Conservation (phyloP, 2,329 filamentous ascomycete species). For the Chaetomium sp. region DNA sequence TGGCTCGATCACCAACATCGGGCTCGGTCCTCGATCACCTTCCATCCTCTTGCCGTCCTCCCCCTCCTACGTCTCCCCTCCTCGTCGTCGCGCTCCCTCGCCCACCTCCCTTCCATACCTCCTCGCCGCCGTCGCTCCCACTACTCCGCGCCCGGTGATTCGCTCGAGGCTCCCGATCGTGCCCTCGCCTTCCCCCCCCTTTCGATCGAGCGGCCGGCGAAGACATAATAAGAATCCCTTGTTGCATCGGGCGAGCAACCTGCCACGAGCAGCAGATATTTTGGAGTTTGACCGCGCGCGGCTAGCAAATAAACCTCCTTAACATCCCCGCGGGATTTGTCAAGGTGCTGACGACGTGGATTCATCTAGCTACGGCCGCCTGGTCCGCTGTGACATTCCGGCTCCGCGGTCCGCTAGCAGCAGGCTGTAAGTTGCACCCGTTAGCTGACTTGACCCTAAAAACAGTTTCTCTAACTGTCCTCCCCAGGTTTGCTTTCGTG, state of each 20-base stretch:
- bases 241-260: constrained; percentile 44
- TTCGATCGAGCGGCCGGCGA: constrained; percentile 52
- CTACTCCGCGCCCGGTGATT: constrained; percentile 30
- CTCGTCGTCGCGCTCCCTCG: constrained; percentile 29
- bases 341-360: constrained; percentile 52
- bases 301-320: constrained; percentile 38
- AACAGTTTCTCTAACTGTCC: constrained; percentile 21
- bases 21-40: constrained; percentile 47
- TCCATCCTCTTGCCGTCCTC: constrained; percentile 41
- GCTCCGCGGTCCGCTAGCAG: constrained; percentile 91
- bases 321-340: constrained; percentile 35
- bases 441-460: not conserved
- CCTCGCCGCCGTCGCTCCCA: constrained; percentile 31
- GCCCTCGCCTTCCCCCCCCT: constrained; percentile 29
- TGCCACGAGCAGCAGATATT: constrained; percentile 39
- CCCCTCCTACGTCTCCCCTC: constrained; percentile 37
- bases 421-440: constrained; percentile 74
- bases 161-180: constrained; percentile 30
- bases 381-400: constrained; percentile 97
- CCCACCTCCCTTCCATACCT: constrained; percentile 26
- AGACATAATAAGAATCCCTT: constrained; percentile 36
- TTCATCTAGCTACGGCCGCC: constrained; percentile 79
- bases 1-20: constrained; percentile 51
- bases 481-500: constrained; percentile 84
- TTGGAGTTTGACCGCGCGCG: constrained; percentile 32